These are phyloP conservation scores for Arabis alpina DNA, from an alignment of 345 rosid genomes.

Conservation along the genomic window DNA sequence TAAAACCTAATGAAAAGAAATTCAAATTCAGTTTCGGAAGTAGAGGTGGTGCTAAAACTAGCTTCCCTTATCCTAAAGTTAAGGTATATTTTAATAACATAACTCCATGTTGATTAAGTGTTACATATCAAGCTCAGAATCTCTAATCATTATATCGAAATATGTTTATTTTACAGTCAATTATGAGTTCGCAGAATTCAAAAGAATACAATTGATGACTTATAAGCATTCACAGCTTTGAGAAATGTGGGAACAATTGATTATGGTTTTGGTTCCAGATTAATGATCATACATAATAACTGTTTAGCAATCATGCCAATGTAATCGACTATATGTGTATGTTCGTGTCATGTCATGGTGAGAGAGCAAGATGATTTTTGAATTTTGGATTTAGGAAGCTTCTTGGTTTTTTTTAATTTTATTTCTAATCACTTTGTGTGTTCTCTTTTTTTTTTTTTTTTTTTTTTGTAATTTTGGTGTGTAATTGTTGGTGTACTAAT, in stretches of 20 bases:
- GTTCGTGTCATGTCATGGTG: neutral
- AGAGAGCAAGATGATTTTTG: slow-evolving; percentile 12
- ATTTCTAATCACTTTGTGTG: neutral
- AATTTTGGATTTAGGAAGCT: neutral
- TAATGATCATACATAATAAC: slow-evolving; percentile 5
- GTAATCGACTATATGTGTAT: neutral
- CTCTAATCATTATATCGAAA: slow-evolving; percentile 2
- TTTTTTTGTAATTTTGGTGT: neutral
- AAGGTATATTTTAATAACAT: slow-evolving; percentile 49
- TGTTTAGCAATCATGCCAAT: slow-evolving; percentile 5
- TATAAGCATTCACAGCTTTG: neutral
- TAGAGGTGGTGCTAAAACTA: slow-evolving; percentile 50
- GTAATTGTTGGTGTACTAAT: slow-evolving; percentile 2
- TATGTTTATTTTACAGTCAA: slow-evolving; percentile 29
- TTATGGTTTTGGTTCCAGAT: slow-evolving; percentile 1
- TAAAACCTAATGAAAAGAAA: slow-evolving; percentile 71
- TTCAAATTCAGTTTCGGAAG: slow-evolving; percentile 59
- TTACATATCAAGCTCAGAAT: slow-evolving; percentile 1
- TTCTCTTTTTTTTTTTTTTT: neutral
- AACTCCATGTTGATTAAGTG: neutral
- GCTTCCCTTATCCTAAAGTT: slow-evolving; percentile 48
- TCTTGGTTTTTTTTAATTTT: neutral
- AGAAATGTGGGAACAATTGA: neutral
- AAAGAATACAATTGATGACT: slow-evolving; percentile 18
- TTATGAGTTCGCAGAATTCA: slow-evolving; percentile 37